phyloP scores from a whole-genome alignment of 2,329 filamentous ascomycete species.

The Teratosphaeria nubilosa region DNA sequence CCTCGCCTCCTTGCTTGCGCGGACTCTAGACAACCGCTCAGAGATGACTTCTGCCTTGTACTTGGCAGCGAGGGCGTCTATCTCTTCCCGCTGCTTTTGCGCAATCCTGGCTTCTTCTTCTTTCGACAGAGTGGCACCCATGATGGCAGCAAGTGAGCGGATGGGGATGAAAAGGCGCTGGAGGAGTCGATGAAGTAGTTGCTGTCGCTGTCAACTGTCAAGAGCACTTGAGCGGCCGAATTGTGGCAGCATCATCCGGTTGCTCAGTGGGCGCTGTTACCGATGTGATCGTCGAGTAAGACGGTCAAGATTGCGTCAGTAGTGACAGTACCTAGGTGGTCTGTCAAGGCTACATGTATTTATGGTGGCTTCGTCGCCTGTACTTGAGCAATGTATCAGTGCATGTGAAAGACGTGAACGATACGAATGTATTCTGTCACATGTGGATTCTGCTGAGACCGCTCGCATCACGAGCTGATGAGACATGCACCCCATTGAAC shows the following conservation, averaged over 20 bases:
- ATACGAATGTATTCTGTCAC: no score
- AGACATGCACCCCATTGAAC: conserved; percentile 2
- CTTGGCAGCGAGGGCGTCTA: background rate
- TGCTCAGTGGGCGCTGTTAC: background rate
- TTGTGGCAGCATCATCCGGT: background rate
- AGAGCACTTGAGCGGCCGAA: background rate
- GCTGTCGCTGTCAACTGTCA: no score
- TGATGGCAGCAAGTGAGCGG: background rate
- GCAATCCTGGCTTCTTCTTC: background rate
- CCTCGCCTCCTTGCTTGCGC: background rate
- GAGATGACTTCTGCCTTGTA: background rate
- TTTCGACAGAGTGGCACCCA: background rate
- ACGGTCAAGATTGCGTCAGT: background rate
- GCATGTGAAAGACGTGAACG: background rate
- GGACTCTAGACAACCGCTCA: background rate
- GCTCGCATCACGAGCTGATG: background rate
- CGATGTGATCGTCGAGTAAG: background rate
- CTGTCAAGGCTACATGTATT: no score
- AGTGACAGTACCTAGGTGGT: no score
- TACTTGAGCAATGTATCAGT: no score
- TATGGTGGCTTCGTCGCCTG: no score
- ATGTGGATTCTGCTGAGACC: background rate
- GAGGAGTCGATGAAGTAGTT: no score
- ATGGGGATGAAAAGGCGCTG: no score
- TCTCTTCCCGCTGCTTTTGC: background rate